Base-by-base conservation (phyloP, 768 basidiomycete genomes). In the Cyathus striatus region DNA sequence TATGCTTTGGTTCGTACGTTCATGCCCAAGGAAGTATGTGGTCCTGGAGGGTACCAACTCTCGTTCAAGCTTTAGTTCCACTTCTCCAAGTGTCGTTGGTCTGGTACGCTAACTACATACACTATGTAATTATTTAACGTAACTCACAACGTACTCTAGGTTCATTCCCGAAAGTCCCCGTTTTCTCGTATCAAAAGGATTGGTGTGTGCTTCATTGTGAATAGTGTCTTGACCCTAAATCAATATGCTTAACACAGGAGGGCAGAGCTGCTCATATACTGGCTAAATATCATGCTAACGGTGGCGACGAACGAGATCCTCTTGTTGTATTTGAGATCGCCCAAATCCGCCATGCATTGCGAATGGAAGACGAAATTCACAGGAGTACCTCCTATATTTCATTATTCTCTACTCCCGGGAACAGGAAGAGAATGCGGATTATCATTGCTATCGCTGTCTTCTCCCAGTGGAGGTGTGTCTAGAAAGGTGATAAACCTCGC, bases 231-330 rank as follows among this genome's bases (percentile, higher is more conserved):
- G 13, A 10, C 17, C 16, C n/a, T 16, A 32, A 27, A 24, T 32
- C 12, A 33, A 32, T 36, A 27, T 10, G 6, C 5, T 32, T 3
- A 5, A 48, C 38, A 13, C 43, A 76, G 72, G 80, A 81, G 52
- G 73, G 72, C 0, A 63, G 78, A 49, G 88, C 88, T 0, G 70
- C 74, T 6, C 52, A 59, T 2, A 67, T 87, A 16, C 70, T 92
- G 3, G 76, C 79, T n/a, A 76, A 75, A 42, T 88, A 83, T 51
- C 89, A 92, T 53, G 81, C 84, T 2, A 72, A 76, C 48, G 78
- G 77, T 10, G 61, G 71, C 20, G 70, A 81, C 42, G 73, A 78
- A 44, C 64, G 70, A 2, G 81, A 84, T 51, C 81, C 82, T 0
- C 69, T 86, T 23, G 71, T 74, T 9, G 66, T 70, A 5, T 73